A percentile compares a stretch with the other conserved stretches of the same genome.
Evolutionary conservation across 345 rosid genomes (phyloP).

Genomic region (Psidium friedrichsthalianum): DNA sequence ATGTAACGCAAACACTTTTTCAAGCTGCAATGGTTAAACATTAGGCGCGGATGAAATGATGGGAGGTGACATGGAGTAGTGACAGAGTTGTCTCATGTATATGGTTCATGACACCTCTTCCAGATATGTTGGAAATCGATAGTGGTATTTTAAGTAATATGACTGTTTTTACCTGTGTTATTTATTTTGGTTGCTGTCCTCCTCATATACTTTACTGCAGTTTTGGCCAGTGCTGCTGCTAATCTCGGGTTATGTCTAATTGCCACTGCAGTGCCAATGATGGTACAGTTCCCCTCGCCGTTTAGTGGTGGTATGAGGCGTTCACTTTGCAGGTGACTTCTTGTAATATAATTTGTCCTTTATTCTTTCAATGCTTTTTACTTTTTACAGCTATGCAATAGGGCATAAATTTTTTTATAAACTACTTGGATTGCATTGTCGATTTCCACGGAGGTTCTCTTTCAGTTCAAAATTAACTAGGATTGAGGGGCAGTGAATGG

Average conservation of each 20-base stretch:
- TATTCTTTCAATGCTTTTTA: background rate
- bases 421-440: background rate
- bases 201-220: background rate
- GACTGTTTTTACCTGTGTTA: background rate
- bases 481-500: background rate
- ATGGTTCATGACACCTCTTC: background rate
- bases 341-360: background rate
- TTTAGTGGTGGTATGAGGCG: conserved; percentile 74
- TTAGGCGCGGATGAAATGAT: too few species aligned
- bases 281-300: conserved; percentile 38
- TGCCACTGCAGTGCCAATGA: conserved; percentile 53
- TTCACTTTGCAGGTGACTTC: conserved; percentile 60
- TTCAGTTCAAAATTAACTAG: background rate
- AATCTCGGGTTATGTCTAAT: background rate
- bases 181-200: background rate
- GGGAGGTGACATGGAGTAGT: too few species aligned
- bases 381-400: background rate
- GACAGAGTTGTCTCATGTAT: too few species aligned
- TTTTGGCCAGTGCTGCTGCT: background rate
- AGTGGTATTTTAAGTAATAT: background rate
- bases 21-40: too few species aligned
- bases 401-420: background rate
- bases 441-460: background rate
- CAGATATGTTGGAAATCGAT: background rate
- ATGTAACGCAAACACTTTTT: too few species aligned